Evolutionary conservation across 331 rosid genomes (phyloP).

Genomic region (Phaseolus coccineus): DNA sequence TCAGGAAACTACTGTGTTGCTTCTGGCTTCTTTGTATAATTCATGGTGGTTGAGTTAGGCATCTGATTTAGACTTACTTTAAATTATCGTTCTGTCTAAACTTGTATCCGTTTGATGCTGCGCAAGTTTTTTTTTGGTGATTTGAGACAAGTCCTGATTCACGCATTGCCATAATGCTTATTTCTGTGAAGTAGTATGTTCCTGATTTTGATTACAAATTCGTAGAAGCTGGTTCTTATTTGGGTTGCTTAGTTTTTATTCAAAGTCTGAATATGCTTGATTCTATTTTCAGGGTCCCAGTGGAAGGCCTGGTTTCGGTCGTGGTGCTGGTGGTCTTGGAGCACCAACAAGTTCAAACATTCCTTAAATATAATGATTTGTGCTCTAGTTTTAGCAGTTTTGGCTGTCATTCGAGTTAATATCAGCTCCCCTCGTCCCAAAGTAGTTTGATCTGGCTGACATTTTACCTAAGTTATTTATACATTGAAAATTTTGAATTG

Average conservation of each 20-base stretch:
- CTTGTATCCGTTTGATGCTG: not conserved
- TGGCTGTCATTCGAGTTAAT: constrained; percentile 29
- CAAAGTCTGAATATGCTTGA: not conserved
- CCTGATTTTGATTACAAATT: not conserved
- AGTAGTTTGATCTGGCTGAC: constrained; percentile 9
- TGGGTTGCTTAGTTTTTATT: too few relatives aligned
- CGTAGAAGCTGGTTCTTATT: not conserved
- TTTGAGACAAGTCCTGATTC: not conserved
- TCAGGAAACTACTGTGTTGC: too few relatives aligned
- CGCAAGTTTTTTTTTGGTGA: not conserved
- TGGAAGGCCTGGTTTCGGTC: constrained; percentile 88
- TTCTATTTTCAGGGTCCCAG: constrained; percentile 67
- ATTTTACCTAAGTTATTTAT: constrained; percentile 27
- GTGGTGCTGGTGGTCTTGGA: constrained; percentile 86
- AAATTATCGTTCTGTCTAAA: too few relatives aligned
- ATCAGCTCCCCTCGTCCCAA: constrained; percentile 13
- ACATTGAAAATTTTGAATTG: constrained; percentile 40
- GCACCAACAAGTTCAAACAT: constrained; percentile 71
- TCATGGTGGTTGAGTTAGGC: too few relatives aligned
- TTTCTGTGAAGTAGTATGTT: not conserved
- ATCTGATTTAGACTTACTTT: too few relatives aligned
- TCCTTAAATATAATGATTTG: constrained; percentile 41
- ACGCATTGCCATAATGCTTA: not conserved
- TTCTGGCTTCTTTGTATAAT: not conserved
- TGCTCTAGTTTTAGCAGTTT: constrained; percentile 26